A percentile compares a stretch with the other conserved stretches of the same genome.
phyloP scores from a whole-genome alignment of 208 protist species.

The Trypanosomatidae sp. region DNA sequence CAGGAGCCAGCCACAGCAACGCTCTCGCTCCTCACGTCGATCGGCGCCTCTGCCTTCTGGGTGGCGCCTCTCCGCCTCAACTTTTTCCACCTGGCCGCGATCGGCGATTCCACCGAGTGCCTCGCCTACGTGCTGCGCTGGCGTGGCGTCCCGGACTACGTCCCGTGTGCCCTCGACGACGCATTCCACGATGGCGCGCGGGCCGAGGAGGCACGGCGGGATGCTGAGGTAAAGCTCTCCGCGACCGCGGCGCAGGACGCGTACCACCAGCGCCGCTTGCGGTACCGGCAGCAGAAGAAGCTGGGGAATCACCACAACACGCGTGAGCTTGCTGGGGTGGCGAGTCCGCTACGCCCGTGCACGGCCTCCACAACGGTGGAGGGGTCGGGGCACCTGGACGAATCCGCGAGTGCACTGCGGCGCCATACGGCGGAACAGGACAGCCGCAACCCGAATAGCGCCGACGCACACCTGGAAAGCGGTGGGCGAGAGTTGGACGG shows the following conservation, averaged over 20 bases:
- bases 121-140: constrained; percentile 38
- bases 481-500: no score
- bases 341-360: no score
- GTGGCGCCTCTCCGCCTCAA: constrained; percentile 17
- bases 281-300: constrained; percentile 9
- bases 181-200: constrained; percentile 7
- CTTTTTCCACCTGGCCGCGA: constrained; percentile 42
- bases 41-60: constrained; percentile 15
- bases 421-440: no score
- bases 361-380: no score
- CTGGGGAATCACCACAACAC: no score
- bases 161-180: constrained; percentile 23
- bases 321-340: background rate
- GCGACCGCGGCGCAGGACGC: constrained; percentile 15
- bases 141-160: constrained; percentile 38
- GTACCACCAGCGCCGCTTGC: no score
- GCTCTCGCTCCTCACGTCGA: constrained; percentile 14
- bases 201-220: constrained; percentile 11
- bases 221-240: no score
- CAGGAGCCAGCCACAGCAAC: constrained; percentile 8
- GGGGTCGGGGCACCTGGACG: no score
- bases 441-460: no score
- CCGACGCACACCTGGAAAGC: no score
- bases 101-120: constrained; percentile 47
- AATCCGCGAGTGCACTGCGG: no score